Evolutionary conservation across 805 yeast genomes (phyloP).

Genomic region (Nakazawaea siamensis): DNA sequence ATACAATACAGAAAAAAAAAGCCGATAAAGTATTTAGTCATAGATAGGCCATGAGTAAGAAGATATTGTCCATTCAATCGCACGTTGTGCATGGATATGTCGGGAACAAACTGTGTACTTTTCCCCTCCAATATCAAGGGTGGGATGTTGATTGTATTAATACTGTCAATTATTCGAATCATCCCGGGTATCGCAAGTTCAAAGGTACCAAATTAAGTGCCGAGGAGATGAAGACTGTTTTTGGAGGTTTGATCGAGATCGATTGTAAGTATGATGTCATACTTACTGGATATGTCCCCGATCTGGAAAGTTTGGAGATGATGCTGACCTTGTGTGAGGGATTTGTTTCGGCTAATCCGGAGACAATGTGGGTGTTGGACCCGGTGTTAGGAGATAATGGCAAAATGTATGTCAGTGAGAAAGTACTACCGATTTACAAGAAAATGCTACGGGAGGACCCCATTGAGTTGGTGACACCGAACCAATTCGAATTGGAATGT

Average conservation of each 20-base stretch:
- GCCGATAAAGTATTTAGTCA: no score
- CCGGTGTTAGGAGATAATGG: slow-evolving; percentile 95
- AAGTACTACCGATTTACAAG: slow-evolving; percentile 44
- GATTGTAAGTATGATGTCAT: slow-evolving; percentile 52
- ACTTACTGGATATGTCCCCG: slow-evolving; percentile 76
- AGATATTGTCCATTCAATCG: slow-evolving; percentile 60
- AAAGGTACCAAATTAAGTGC: slow-evolving; percentile 47
- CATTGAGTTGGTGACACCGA: slow-evolving; percentile 56
- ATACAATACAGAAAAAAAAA: no score
- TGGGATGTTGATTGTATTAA: slow-evolving; percentile 93
- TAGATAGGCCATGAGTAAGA: no score
- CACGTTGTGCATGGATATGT: slow-evolving; percentile 96
- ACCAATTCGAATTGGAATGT: slow-evolving; percentile 66
- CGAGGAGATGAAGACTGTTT: slow-evolving; percentile 37
- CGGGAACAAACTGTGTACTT: slow-evolving; percentile 85
- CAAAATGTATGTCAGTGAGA: slow-evolving; percentile 59
- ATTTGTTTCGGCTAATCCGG: slow-evolving; percentile 17
- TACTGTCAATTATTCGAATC: slow-evolving; percentile 85
- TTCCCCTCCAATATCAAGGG: slow-evolving; percentile 77
- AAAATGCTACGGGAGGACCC: slow-evolving; percentile 32
- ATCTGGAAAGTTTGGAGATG: slow-evolving; percentile 42
- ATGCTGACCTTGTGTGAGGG: slow-evolving; percentile 33
- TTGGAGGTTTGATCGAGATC: slow-evolving; percentile 45
- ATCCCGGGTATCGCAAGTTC: slow-evolving; percentile 77
- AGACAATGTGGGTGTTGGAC: slow-evolving; percentile 59